Percentiles rank a stretch among this genome's conserved stretches.
phyloP scores from a whole-genome alignment of 2,329 filamentous ascomycete genomes.

The Talaromyces sp. region DNA sequence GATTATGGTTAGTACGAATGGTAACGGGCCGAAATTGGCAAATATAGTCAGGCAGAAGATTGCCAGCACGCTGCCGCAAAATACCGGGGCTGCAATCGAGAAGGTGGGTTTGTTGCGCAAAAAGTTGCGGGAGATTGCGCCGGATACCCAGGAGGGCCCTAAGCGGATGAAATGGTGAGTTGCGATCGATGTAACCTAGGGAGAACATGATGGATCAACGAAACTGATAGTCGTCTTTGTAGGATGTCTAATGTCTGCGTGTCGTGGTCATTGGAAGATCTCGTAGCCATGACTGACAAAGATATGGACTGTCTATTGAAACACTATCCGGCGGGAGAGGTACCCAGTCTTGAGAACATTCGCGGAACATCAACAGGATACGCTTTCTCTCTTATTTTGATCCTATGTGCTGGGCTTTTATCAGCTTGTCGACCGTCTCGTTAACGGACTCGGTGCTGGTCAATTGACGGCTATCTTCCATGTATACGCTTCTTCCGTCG shows the following conservation, averaged over 20 bases:
- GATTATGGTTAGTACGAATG: conserved; percentile 98
- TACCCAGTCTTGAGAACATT: conserved; percentile 38
- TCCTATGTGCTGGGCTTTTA: neutral
- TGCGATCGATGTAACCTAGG: neutral
- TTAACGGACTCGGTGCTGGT: no score
- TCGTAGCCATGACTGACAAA: conserved; percentile 75
- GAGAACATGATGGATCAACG: neutral
- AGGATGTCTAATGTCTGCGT: conserved; percentile 95
- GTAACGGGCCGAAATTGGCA: conserved; percentile 87
- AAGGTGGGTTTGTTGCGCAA: conserved; percentile 75
- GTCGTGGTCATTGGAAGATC: conserved; percentile 75
- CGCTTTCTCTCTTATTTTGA: neutral
- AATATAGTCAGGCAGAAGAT: conserved; percentile 82
- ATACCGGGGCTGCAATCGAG: conserved; percentile 80
- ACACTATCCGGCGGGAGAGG: conserved; percentile 58
- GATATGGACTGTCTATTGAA: conserved; percentile 79
- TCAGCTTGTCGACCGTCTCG: neutral
- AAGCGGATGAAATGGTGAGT: conserved; percentile 83
- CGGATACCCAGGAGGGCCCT: conserved; percentile 67
- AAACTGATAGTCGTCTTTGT: conserved; percentile 22
- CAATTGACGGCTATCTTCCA: no score
- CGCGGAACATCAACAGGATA: conserved; percentile 19
- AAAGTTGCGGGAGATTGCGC: conserved; percentile 74
- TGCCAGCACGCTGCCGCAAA: conserved; percentile 68
- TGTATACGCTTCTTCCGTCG: no score